phyloP scores from a whole-genome alignment of 2,329 filamentous ascomycete genomes.

The Ascochyta koolunga region DNA sequence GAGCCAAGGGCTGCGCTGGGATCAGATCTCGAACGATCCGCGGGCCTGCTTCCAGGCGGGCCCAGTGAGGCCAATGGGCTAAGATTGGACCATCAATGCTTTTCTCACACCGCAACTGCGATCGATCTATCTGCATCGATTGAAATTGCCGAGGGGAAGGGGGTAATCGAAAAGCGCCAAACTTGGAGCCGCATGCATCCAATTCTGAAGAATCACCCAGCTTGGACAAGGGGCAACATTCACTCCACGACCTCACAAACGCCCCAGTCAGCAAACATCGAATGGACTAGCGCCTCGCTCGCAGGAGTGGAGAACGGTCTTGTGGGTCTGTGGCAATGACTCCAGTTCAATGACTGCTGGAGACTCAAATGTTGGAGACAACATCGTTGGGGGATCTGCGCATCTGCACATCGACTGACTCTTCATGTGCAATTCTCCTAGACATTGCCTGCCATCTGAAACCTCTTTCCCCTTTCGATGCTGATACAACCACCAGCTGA shows the following conservation, averaged over 20 bases:
- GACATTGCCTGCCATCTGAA: not conserved
- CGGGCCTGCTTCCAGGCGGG: slow-evolving; percentile 20
- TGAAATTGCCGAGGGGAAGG: slow-evolving; percentile 10
- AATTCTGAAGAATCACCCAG: not conserved
- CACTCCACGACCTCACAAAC: not conserved
- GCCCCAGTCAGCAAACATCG: slow-evolving; percentile 8
- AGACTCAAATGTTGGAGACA: slow-evolving; percentile 13
- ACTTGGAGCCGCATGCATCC: not conserved
- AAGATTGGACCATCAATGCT: slow-evolving; percentile 26
- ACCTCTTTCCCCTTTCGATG: not conserved
- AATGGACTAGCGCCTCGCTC: slow-evolving; percentile 10
- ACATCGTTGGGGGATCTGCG: slow-evolving; percentile 12
- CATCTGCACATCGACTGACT: not conserved
- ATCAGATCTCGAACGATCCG: slow-evolving; percentile 31
- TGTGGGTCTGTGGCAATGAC: slow-evolving; percentile 17
- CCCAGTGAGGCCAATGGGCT: slow-evolving; percentile 16
- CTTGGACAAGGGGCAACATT: not conserved
- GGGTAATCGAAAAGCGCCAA: slow-evolving; percentile 1
- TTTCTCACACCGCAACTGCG: slow-evolving; percentile 9
- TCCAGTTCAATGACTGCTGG: slow-evolving; percentile 9
- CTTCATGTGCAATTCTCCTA: not conserved
- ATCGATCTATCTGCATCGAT: slow-evolving; percentile 7
- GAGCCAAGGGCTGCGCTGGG: slow-evolving; percentile 35
- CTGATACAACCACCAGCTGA: slow-evolving; percentile 4
- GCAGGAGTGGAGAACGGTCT: slow-evolving; percentile 4